phyloP scores from a whole-genome alignment of 1,139 yeast species.

The Hyphopichia wangnamkhiaoensis region DNA sequence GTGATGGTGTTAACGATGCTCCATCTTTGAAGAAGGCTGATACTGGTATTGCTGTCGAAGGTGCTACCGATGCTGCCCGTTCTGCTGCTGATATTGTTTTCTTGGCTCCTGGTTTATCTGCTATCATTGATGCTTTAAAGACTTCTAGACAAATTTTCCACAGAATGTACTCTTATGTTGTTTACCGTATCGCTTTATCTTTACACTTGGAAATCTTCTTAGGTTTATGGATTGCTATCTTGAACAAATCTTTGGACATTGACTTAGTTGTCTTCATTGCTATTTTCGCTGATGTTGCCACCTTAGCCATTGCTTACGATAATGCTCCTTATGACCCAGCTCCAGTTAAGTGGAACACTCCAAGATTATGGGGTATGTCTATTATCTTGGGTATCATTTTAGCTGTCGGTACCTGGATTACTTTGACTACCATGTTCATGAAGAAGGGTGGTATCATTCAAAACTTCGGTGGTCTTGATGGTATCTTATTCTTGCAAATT shows the following conservation, averaged over 20 bases:
- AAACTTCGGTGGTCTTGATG: conserved; percentile 91
- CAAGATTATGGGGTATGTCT: conserved; percentile 97
- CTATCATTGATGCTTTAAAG: conserved; percentile 90
- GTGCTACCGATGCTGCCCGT: conserved; percentile 96
- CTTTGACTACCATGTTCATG: conserved; percentile 88
- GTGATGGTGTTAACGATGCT: conserved; percentile 98
- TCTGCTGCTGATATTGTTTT: conserved; percentile 96
- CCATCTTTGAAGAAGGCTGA: conserved; percentile 96
- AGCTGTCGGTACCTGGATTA: conserved; percentile 91
- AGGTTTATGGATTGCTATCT: conserved; percentile 92
- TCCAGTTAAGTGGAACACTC: conserved; percentile 99
- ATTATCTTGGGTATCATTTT: conserved; percentile 76
- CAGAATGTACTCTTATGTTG: conserved; percentile 97
- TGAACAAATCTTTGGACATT: conserved; percentile 80
- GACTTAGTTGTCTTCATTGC: conserved; percentile 92
- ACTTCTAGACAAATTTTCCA: conserved; percentile 96
- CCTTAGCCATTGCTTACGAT: conserved; percentile 93
- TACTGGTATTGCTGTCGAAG: conserved; percentile 96
- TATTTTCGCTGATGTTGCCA: conserved; percentile 93
- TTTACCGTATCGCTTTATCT: conserved; percentile 92
- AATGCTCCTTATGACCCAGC: conserved; percentile 96
- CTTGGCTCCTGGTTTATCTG: conserved; percentile 95
- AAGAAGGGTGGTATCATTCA: conserved; percentile 85
- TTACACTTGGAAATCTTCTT: conserved; percentile 90
- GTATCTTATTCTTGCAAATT: conserved; percentile 88